phyloP scores from a whole-genome alignment of 495 filamentous ascomycete genomes.

The Chaetomidium leptoderma region DNA sequence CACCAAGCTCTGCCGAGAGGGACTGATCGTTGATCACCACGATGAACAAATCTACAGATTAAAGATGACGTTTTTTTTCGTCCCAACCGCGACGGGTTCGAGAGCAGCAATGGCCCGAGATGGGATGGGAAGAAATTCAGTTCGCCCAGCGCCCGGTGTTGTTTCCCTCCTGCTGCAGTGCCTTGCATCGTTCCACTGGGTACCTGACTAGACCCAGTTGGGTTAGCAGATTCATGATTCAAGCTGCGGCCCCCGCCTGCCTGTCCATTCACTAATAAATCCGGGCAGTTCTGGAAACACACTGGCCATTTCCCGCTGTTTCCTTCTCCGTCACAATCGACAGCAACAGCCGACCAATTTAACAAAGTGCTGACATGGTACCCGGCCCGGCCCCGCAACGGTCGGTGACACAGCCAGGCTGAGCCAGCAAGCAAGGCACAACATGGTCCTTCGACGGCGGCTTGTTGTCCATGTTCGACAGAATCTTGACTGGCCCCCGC shows the following conservation, averaged over 20 bases:
- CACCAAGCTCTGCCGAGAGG: neutral
- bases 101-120: too few relatives aligned
- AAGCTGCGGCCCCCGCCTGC: neutral
- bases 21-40: neutral
- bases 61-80: neutral
- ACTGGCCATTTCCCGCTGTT: too few relatives aligned
- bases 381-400: neutral
- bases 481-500: too few relatives aligned
- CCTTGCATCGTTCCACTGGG: slow-evolving; percentile 11
- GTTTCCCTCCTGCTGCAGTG: too few relatives aligned
- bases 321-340: neutral
- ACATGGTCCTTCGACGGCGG: neutral
- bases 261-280: neutral
- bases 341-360: neutral
- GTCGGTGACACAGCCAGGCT: too few relatives aligned
- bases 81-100: too few relatives aligned
- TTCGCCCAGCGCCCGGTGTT: neutral
- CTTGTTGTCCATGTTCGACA: too few relatives aligned
- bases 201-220: slow-evolving; percentile 10
- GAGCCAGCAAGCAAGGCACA: neutral
- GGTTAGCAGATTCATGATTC: neutral
- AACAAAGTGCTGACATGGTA: slow-evolving; percentile 5
- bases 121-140: too few relatives aligned
- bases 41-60: neutral
- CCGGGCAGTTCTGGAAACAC: neutral